A percentile compares a stretch with the other conserved stretches of the same genome.
Conservation (phyloP, 441 rosid species). For the Raphanus hybrid region DNA sequence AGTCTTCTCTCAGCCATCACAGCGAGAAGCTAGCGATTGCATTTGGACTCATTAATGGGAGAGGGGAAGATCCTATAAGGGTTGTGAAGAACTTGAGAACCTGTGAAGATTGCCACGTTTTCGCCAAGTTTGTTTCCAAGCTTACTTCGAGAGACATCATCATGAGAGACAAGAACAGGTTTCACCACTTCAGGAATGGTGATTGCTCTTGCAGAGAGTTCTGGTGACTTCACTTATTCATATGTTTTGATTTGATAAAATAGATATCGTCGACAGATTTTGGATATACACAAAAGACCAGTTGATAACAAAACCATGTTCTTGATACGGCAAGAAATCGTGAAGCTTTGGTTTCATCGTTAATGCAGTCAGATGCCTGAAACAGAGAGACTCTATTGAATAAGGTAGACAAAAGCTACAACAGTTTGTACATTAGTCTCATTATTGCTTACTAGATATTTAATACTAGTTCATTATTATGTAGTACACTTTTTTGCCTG, state of each 20-base stretch:
- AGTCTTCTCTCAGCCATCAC: constrained; percentile 45
- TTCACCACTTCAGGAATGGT: constrained; percentile 54
- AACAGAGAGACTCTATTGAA: constrained; percentile 16
- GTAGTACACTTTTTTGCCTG: neutral
- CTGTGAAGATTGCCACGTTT: constrained; percentile 55
- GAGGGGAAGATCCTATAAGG: constrained; percentile 41
- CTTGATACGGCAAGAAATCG: constrained; percentile 10
- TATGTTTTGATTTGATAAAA: constrained; percentile 17
- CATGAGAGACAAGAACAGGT: constrained; percentile 55
- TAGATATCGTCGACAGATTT: constrained; percentile 30
- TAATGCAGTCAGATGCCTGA: constrained; percentile 15
- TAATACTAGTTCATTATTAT: constrained; percentile 4
- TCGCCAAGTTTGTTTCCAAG: constrained; percentile 48
- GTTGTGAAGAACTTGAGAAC: constrained; percentile 53
- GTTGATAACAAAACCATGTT: constrained; percentile 23
- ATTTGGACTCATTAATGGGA: constrained; percentile 43
- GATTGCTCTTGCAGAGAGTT: constrained; percentile 55
- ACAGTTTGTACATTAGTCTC: constrained; percentile 6
- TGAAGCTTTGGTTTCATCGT: constrained; percentile 26
- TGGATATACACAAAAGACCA: constrained; percentile 2
- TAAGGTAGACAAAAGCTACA: constrained; percentile 18
- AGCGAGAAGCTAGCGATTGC: constrained; percentile 55
- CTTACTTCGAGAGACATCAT: constrained; percentile 45
- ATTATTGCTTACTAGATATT: constrained; percentile 4
- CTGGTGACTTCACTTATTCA: constrained; percentile 45